Base-by-base conservation (phyloP, 2,329 filamentous ascomycete genomes). In the Fusarium sp. region DNA sequence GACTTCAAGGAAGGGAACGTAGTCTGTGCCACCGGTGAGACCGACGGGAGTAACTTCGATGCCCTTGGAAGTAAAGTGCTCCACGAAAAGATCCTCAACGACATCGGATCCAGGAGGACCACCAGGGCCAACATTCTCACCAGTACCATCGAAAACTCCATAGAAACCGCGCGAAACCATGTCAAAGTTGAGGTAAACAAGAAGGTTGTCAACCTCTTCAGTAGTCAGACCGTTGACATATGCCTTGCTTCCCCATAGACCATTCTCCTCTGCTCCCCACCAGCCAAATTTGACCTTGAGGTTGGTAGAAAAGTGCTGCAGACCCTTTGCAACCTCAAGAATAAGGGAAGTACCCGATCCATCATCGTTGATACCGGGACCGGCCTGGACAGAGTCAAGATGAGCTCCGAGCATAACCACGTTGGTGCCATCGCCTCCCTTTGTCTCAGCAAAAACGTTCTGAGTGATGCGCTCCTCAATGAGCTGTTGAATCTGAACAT, bases 1-100 rank as follows among this genome's bases (percentile, higher is more conserved):
- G 29, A 86, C 82, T 42, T 88, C 83, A 37, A 89, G 83, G 83
- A 92, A 92, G 2, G 88, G 86, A 14, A 87, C 88, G 72, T 92
- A 92, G 77, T 92, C 90, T 9, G 86, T 89, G 57, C 90, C 87
- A 4, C 88, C 89, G 38, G 73, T 79, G 0, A 81, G 64, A 1
- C 72, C 74, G 1, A 75, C 71, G 5, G 76, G 77, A 2, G 73
- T 77, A 0, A 81, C 78, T 18, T 80, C 68, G 16, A 83, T 77
- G 13, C 83, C 81, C 69, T 82, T 74, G 2, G 76, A 52, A 16
- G 66, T 69, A 18, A 84, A 77, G 62, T 80, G 79, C 5, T 83
- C 78, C 2, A 78, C 66, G 35, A 84, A 80, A n/a, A 83, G 75
- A 16, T 82, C 69, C 9, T 81, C 79, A 0, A 82, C 79, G 4